These are phyloP conservation scores for Raphanus raphanistrum DNA, from an alignment of 345 rosid species.

Conservation along the genomic window DNA sequence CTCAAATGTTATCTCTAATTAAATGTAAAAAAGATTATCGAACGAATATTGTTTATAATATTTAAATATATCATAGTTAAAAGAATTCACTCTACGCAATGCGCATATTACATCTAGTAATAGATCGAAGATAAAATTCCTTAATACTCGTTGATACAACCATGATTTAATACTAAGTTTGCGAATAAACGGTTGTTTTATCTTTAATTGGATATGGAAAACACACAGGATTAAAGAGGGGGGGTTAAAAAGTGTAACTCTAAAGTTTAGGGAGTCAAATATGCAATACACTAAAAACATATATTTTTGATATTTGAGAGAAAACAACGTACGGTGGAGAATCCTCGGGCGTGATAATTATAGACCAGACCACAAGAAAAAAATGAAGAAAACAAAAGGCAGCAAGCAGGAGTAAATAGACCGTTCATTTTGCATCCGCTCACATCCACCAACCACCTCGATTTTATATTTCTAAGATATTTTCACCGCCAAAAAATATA, in stretches of 20 bases:
- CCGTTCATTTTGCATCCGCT: not conserved
- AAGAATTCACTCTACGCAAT: no score
- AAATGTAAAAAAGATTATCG: no score
- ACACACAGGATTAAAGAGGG: not conserved
- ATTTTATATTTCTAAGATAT: not conserved
- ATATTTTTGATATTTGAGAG: not conserved
- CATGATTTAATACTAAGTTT: not conserved
- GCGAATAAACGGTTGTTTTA: not conserved
- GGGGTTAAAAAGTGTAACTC: not conserved
- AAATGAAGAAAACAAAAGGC: not conserved
- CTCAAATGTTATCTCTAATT: no score
- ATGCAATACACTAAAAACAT: not conserved
- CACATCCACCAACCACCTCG: not conserved
- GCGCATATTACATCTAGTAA: no score
- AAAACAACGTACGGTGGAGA: not conserved
- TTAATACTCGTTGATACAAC: not conserved
- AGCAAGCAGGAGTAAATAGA: not conserved
- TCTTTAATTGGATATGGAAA: not conserved
- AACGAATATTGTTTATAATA: no score
- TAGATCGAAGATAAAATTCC: not conserved
- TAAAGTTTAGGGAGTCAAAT: not conserved
- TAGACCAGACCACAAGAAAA: not conserved
- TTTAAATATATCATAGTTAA: no score
- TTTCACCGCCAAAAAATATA: slow-evolving; percentile 28
- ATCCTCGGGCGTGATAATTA: not conserved